Evolutionary conservation across 441 rosid species (phyloP), one percentile per base, ranked within the genome.

Genomic region (Hura crepitans): DNA sequence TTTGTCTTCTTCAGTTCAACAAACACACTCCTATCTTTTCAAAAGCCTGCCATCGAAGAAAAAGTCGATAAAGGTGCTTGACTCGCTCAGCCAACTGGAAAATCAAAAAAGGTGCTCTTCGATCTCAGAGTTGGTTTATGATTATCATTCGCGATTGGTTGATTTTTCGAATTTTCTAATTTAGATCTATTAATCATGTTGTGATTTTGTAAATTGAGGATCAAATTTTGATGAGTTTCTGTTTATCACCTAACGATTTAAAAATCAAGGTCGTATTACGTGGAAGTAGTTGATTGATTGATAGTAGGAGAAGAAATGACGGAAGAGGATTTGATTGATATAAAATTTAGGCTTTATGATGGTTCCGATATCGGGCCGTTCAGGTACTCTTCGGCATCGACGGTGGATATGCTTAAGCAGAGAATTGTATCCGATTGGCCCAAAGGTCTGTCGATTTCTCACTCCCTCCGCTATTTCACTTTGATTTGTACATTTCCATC

Each of bases 301-400:
- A 39, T 62, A 68, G n/a, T 35, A 71, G 81, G 72, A 72, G 71
- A 75, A 75, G 78, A 85, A 78, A 90, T 89, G 98, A 83, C 90
- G 85, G 98, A 89, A 79, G 98, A 87, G 76, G 96, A 86, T 51
- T 82, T 86, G 70, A 77, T 89, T 65, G 97, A 90, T 83, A 84
- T 93, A 72, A 89, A 89, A 77, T 93, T 93, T 83, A 85, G 97
- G 85, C 79, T 93, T 56, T 90, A 82, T 74, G 98, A 93, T 76
- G 98, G 98, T 54, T 90, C 98, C 45, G 98, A 93, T 68, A 84
- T 93, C 83, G 98, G 98, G 12, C 98, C 98, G 1, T 89, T 93
- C 78, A 84, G 88, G 59, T 93, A 87, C 87, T 85, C 97, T 3
- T 62, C 92, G 13, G 83, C 96, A 0, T 93, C 98, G 5, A 93